phyloP scores from a whole-genome alignment of 2,329 filamentous ascomycete genomes.

The Diaporthe ilicicola region DNA sequence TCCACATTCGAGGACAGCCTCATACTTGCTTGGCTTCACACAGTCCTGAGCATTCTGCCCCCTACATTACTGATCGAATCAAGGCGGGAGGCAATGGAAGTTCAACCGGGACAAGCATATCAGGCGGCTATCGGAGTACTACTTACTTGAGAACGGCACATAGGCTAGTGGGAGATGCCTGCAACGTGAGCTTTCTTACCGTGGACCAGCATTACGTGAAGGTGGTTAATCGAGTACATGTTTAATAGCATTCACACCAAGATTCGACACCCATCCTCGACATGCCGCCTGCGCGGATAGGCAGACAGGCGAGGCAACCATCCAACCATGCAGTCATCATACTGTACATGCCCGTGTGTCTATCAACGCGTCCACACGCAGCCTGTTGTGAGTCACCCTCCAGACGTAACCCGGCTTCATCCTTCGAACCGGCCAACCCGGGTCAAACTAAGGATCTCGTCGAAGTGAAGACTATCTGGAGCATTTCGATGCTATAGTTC shows the following conservation, averaged over 20 bases:
- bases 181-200: too few relatives aligned
- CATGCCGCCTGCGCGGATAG: background rate
- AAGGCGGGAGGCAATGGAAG: background rate
- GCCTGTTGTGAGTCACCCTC: slow-evolving; percentile 22
- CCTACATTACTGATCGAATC: background rate
- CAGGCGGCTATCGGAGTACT: background rate
- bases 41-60: background rate
- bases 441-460: background rate
- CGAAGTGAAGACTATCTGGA: background rate
- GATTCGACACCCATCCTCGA: background rate
- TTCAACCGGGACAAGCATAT: background rate
- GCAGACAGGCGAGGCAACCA: background rate
- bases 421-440: background rate
- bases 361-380: background rate
- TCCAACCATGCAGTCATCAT: background rate
- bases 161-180: too few relatives aligned
- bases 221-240: too few relatives aligned
- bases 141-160: background rate
- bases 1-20: slow-evolving; percentile 4
- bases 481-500: background rate
- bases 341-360: background rate
- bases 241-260: background rate
- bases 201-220: too few relatives aligned
- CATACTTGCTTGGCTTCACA: background rate
- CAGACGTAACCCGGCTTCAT: background rate